Evolutionary conservation across 1,284 basidiomycete genomes (phyloP).

Genomic region (Ceratobasidium sp.): DNA sequence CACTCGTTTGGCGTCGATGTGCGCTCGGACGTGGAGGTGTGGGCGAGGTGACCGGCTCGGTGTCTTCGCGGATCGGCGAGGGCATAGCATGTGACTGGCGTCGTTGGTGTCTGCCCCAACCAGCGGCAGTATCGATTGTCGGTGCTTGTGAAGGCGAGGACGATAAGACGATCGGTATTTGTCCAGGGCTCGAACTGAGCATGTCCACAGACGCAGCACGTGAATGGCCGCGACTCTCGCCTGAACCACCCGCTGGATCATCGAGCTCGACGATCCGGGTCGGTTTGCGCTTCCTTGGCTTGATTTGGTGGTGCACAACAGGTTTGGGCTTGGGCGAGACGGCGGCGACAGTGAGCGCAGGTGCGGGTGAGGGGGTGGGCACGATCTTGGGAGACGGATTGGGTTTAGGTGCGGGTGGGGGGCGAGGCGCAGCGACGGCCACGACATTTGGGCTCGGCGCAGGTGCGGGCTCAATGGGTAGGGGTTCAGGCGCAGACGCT

Average conservation of each 20-base stretch:
- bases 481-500: constrained; percentile 44
- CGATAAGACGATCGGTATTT: constrained; percentile 54
- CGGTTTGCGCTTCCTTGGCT: constrained; percentile 44
- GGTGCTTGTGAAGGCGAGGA: background rate
- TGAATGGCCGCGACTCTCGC: constrained; percentile 17
- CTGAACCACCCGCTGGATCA: background rate
- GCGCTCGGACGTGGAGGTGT: background rate
- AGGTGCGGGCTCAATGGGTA: constrained; percentile 49
- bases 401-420: constrained; percentile 17
- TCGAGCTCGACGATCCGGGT: constrained; percentile 48
- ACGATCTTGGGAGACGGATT: constrained; percentile 22
- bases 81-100: constrained; percentile 6
- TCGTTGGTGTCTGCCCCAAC: constrained; percentile 27
- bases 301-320: constrained; percentile 32
- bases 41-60: constrained; percentile 28
- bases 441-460: constrained; percentile 61
- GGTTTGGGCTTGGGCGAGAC: constrained; percentile 26
- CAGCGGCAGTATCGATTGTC: background rate
- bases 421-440: constrained; percentile 56
- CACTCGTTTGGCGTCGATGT: constrained; percentile 25
- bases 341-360: constrained; percentile 8
- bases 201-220: constrained; percentile 4
- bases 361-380: constrained; percentile 29
- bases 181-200: constrained; percentile 53
- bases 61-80: constrained; percentile 34